These are phyloP conservation scores for Fusarium nygamai DNA, from an alignment of 2,329 filamentous ascomycete genomes.

Conservation along the genomic window DNA sequence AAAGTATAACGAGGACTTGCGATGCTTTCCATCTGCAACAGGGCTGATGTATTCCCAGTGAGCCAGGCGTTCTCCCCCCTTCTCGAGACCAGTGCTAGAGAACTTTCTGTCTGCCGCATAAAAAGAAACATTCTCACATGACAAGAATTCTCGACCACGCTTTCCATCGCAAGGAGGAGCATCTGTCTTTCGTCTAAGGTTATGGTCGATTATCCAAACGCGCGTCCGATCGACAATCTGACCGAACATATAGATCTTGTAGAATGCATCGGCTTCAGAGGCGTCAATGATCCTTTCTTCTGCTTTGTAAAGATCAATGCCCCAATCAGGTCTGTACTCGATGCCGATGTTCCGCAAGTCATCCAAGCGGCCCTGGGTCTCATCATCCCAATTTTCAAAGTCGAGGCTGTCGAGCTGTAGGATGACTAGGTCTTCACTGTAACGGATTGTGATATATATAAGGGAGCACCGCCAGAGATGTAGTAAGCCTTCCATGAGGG, in stretches of 20 bases:
- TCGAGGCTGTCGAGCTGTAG: neutral
- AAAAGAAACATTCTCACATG: neutral
- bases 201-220: neutral
- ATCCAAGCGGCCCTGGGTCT: neutral
- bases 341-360: rapidly evolving
- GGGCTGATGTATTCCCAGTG: neutral
- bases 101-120: neutral
- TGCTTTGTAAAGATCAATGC: neutral
- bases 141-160: neutral
- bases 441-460: neutral
- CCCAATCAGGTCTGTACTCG: neutral
- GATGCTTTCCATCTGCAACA: neutral
- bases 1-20: neutral
- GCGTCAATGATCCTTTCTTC: neutral
- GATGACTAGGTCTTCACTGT: neutral
- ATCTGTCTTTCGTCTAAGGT: rapidly evolving
- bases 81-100: neutral
- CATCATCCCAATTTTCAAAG: neutral
- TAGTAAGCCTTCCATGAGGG: too few species aligned
- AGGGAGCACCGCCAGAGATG: neutral
- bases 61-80: neutral
- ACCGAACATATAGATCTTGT: rapidly evolving
- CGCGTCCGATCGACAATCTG: rapidly evolving
- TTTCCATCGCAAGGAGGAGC: neutral
- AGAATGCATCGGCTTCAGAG: neutral